Evolutionary conservation across 495 filamentous ascomycete species (phyloP), one percentile per base, ranked within the genome.

Genomic region (Talaromyces stipitatus): DNA sequence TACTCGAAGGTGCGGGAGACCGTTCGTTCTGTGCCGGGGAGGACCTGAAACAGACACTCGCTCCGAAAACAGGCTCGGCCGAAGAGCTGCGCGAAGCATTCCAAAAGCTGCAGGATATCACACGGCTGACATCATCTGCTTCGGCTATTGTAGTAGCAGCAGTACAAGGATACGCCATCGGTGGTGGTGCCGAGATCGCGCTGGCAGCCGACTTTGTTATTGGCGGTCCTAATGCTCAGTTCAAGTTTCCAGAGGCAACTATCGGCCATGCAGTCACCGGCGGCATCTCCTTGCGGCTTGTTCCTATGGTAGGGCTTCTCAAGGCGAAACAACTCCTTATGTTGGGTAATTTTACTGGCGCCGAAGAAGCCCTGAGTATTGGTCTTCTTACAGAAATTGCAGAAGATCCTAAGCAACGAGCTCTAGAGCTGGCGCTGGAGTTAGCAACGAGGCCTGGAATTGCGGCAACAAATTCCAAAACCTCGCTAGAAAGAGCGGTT

Each of bases 241-340:
- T 50, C 47, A 50, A 50, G 47, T 50, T 50, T 50, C 47, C 47
- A 50, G 47, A 50, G 47, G 47, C 47, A 12, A 50, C 47, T 10
- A 50, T 50, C 47, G 47, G 47, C 14, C 47, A 50, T 50, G 47
- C 47, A 50, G 47, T 50, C 47, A 50, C 47, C 27, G 47, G 47
- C 22, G 47, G 47, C 23, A 50, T 50, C 2, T 50, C 47, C 0
- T 29, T 50, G 47, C 20, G 47, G 20, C 47, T 50, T 27, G 20
- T 50, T 50, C 27, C 47, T 29, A 50, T 50, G 47, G 47, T 50
- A 26, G 47, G 47, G 1, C 47, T 50, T 50, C 47, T 50, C 47
- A 50, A 50, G 47, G 47, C 47, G 24, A 50, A 50, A 50, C 47
- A 50, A 50, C 47, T 50, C 47, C 47, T 50, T 50, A 50, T 50